Base-by-base conservation (phyloP, 1,284 basidiomycete species). In the Ceratobasidium sp. region DNA sequence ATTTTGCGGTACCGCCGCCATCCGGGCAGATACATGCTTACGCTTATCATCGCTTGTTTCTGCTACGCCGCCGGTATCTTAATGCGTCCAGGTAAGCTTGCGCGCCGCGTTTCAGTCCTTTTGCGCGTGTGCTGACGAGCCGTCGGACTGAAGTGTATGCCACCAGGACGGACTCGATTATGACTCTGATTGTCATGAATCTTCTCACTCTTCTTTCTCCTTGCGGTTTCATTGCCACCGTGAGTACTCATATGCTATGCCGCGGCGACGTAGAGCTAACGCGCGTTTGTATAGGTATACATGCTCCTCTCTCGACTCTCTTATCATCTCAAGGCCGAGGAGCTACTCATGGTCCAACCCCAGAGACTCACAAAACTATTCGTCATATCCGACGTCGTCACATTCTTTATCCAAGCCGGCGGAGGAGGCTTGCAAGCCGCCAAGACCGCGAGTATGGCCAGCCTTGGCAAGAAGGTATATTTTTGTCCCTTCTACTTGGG, bases 181-280 rank as follows among this genome's bases (percentile, higher is more conserved):
- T 33, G 22, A 53, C 59, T 31, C 48, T 47, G n/a, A 54, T 67
- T 36, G 22, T 67, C 24, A 67, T 56, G 65, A 67, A 36, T 33
- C 27, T 67, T 50, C 56, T 54, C 27, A 56, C 53, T 11, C 50
- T 67, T 3, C 27, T 67, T 1, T 67, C 65, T 15, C 65, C 65
- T 1, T 67, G 65, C 24, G 65, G 65, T 1, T 67, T 67, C 22
- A 67, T 67, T 56, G 65, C 65, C 1, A 67, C 65, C 6, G 65
- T 67, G 15, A 31, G 62, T n/a, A n/a, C 36, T 17, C 17, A 8
- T 6, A 41, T 5, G 22, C 36, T 22, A 2, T 22, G n/a, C 6
- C 50, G 29, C 27, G 17, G 1, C 9, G 2, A n/a, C 41, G 22
- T n/a, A 24, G 9, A 27, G 33, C 33, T 47, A n/a, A 56, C 11